Conservation (phyloP, 352 stramenopile genomes). For the Phytophthora pluvialis region DNA sequence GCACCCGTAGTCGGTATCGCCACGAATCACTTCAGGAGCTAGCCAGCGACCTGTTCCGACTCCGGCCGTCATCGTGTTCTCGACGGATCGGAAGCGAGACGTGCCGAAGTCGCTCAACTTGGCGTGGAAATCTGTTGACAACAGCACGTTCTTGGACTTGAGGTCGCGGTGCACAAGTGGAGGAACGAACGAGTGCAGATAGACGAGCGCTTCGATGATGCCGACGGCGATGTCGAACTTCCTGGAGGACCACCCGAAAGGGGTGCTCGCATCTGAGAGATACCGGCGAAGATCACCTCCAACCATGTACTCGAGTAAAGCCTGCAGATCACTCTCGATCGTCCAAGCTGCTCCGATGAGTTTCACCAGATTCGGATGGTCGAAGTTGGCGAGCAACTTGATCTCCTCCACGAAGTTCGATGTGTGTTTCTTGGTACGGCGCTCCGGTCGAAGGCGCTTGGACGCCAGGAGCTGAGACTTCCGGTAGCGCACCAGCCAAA, state of each 20-base stretch:
- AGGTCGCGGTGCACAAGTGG: constrained; percentile 49
- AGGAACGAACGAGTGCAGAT: constrained; percentile 47
- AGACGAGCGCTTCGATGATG: constrained; percentile 47
- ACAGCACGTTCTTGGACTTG: constrained; percentile 54
- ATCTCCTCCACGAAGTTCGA: constrained; percentile 52
- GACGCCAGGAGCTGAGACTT: constrained; percentile 34
- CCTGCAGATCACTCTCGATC: constrained; percentile 48
- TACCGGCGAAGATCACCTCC: constrained; percentile 45
- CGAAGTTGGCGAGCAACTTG: constrained; percentile 48
- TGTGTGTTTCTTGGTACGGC: constrained; percentile 37
- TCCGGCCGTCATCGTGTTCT: constrained; percentile 44
- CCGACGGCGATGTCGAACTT: constrained; percentile 47
- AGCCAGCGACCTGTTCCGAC: constrained; percentile 50
- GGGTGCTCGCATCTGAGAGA: constrained; percentile 5
- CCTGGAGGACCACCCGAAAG: constrained; percentile 22
- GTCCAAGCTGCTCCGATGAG: constrained; percentile 55
- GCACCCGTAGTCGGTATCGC: constrained; percentile 31
- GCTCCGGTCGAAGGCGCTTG: constrained; percentile 34
- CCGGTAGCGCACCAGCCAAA: constrained; percentile 39
- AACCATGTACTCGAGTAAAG: constrained; percentile 55
- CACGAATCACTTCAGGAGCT: constrained; percentile 52
- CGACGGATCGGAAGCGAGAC: constrained; percentile 45
- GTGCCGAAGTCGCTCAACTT: constrained; percentile 61
- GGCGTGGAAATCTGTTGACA: constrained; percentile 35
- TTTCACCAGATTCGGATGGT: constrained; percentile 51